Evolutionary conservation across 441 rosid species (phyloP).

Genomic region (Corymbia citriodora): DNA sequence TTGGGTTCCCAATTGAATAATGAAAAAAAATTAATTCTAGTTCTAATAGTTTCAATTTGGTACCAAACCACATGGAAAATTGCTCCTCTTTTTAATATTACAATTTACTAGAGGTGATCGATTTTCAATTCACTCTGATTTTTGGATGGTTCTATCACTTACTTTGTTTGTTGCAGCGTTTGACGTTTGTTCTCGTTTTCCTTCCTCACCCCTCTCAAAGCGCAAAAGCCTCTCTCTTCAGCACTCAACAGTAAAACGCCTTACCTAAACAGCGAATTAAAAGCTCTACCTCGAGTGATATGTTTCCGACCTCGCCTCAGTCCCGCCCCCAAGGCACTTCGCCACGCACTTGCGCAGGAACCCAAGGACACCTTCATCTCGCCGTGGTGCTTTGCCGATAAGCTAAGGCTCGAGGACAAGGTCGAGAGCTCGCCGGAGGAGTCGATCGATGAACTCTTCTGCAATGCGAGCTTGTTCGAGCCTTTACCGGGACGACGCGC

Average conservation of each 20-base stretch:
- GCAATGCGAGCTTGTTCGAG: neutral
- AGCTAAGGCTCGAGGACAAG: too few relatives aligned
- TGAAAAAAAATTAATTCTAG: too few relatives aligned
- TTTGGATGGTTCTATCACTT: rapidly evolving
- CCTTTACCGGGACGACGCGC: neutral
- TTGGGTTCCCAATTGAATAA: rapidly evolving
- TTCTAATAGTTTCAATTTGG: rapidly evolving
- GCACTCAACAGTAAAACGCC: too few relatives aligned
- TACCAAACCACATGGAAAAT: rapidly evolving
- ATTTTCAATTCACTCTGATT: rapidly evolving
- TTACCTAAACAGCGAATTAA: neutral
- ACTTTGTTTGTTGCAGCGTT: rapidly evolving
- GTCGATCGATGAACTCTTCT: neutral
- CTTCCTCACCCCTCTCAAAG: rapidly evolving
- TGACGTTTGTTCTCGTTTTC: too few relatives aligned
- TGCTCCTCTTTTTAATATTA: neutral
- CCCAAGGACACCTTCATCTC: neutral
- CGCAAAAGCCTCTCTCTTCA: too few relatives aligned
- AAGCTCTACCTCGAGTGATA: neutral
- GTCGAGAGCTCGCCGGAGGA: too few relatives aligned
- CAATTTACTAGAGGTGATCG: rapidly evolving
- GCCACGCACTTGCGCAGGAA: neutral
- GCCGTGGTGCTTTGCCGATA: neutral
- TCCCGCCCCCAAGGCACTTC: neutral
- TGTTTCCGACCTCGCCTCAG: neutral